Evolutionary conservation across 2,329 filamentous ascomycete species (phyloP).

Genomic region (Botrytis aclada): DNA sequence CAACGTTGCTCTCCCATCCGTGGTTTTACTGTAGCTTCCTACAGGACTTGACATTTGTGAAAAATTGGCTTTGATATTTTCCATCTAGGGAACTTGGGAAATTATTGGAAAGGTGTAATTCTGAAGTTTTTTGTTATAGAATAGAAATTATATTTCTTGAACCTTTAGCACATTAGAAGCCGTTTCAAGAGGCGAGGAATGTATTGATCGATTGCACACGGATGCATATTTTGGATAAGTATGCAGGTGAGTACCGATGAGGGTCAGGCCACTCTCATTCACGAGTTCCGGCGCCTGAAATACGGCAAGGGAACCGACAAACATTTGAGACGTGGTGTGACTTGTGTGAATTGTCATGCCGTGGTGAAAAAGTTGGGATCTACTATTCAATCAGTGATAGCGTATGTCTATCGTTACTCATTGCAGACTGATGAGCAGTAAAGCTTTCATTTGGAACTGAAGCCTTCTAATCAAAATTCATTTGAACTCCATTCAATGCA

Average conservation of each 20-base stretch:
- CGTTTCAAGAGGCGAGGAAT: neutral
- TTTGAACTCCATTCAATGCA: neutral
- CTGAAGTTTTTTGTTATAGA: too few relatives aligned
- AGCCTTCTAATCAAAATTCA: neutral
- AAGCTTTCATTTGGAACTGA: rapidly evolving
- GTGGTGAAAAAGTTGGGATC: neutral
- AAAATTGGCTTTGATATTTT: too few relatives aligned
- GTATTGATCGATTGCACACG: neutral
- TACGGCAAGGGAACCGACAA: neutral
- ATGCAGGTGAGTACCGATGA: neutral
- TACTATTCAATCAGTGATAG: neutral
- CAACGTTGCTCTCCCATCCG: too few relatives aligned
- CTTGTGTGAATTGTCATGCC: neutral
- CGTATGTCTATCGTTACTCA: neutral
- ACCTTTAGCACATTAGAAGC: neutral
- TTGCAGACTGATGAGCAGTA: neutral
- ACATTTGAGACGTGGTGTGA: neutral
- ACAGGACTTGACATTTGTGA: too few relatives aligned
- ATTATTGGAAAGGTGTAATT: too few relatives aligned
- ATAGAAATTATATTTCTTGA: too few relatives aligned
- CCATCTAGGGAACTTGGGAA: too few relatives aligned
- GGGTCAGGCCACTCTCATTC: neutral
- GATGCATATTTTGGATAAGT: neutral
- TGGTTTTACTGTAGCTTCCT: too few relatives aligned
- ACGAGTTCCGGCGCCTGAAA: neutral